These are phyloP conservation scores for Sarcomyxa edulis DNA, from an alignment of 768 basidiomycete genomes.

Conservation along the genomic window DNA sequence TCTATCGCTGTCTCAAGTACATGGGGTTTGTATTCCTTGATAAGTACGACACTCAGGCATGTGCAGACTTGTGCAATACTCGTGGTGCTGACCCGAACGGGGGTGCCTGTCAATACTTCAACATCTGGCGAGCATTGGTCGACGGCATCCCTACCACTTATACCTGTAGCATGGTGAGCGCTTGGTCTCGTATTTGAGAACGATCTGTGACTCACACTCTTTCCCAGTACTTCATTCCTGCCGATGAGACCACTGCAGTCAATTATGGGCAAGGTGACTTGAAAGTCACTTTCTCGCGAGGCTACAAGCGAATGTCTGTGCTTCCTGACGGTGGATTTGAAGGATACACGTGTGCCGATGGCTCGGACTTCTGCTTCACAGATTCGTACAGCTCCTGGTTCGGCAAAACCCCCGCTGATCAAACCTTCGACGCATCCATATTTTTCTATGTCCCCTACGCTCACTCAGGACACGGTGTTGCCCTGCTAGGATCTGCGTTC, in stretches of 20 bases:
- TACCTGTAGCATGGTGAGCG: slow-evolving; percentile 42
- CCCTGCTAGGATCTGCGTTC: slow-evolving; percentile 11
- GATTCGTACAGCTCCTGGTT: slow-evolving; percentile 3
- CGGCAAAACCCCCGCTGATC: neutral
- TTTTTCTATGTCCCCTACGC: slow-evolving; percentile 13
- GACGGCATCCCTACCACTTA: slow-evolving; percentile 41
- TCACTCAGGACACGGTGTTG: slow-evolving; percentile 10
- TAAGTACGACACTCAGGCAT: slow-evolving; percentile 40
- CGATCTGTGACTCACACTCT: neutral
- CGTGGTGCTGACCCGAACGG: slow-evolving; percentile 35
- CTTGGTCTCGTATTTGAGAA: neutral
- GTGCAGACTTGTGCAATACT: slow-evolving; percentile 37
- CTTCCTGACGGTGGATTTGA: slow-evolving; percentile 11
- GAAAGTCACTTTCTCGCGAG: slow-evolving; percentile 8
- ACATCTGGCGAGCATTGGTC: slow-evolving; percentile 48
- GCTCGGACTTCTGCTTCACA: slow-evolving; percentile 9
- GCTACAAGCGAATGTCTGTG: slow-evolving; percentile 8
- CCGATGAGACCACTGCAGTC: slow-evolving; percentile 8
- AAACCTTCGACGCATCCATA: neutral
- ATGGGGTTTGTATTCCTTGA: slow-evolving; percentile 48
- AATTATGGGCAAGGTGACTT: slow-evolving; percentile 9
- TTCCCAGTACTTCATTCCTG: too few relatives aligned
- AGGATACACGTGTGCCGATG: slow-evolving; percentile 6
- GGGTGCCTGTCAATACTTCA: slow-evolving; percentile 46
- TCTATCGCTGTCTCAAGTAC: slow-evolving; percentile 24